Conservation (phyloP, 23 red algal genomes). For the Agarophyton chilense region DNA sequence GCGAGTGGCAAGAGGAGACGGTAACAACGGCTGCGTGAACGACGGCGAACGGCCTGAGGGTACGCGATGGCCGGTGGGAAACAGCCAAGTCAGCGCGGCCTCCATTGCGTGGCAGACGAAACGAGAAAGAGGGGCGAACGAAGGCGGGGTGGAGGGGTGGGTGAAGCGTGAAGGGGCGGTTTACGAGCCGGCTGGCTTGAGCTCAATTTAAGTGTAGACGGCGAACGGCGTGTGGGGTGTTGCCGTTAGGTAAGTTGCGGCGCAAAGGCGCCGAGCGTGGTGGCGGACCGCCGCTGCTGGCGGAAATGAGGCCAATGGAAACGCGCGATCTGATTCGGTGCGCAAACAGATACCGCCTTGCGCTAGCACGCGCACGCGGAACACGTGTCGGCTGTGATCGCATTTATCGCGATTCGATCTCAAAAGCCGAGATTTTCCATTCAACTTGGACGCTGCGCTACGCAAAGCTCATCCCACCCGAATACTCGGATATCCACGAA, state of each 20-base stretch:
- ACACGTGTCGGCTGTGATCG: neutral
- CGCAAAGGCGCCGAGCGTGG: neutral
- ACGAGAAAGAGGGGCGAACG: neutral
- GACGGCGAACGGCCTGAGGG: constrained; percentile 48
- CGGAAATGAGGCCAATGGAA: constrained; percentile 24
- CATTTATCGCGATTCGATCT: too few relatives aligned
- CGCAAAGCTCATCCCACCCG: too few relatives aligned
- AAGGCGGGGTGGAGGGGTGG: neutral
- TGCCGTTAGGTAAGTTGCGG: neutral
- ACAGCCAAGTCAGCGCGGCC: constrained; percentile 57
- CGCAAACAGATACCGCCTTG: neutral
- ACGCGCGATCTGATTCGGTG: neutral
- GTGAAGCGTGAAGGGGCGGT: neutral
- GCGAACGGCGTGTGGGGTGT: neutral
- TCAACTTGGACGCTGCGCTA: too few relatives aligned
- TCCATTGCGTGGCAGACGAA: constrained; percentile 14
- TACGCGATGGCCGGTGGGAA: constrained; percentile 37
- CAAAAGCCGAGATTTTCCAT: too few relatives aligned
- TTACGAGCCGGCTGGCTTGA: neutral
- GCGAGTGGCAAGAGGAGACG: constrained; percentile 1
- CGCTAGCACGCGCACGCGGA: neutral
- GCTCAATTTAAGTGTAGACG: too few relatives aligned
- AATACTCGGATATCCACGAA: too few relatives aligned
- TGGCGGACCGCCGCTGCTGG: neutral
- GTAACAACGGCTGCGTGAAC: constrained; percentile 57